Conservation (phyloP, 1,284 basidiomycete genomes). For the Ustilago esculenta region DNA sequence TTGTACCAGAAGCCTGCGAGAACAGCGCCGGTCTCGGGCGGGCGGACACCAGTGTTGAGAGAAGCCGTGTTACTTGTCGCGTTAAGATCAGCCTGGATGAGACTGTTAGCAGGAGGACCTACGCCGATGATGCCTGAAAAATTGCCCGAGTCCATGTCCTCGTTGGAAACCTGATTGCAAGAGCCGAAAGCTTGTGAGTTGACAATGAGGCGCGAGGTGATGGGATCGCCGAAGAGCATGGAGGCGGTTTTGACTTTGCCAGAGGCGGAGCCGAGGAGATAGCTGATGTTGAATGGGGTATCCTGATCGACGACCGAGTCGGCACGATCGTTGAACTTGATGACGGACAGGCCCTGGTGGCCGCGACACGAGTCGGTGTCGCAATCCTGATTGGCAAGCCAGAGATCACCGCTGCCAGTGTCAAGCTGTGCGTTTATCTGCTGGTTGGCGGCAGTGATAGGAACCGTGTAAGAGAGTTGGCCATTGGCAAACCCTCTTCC, state of each 20-base stretch:
- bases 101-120: conserved; percentile 53
- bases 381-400: conserved; percentile 56
- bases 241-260: conserved; percentile 48
- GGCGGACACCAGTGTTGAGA: conserved; percentile 26
- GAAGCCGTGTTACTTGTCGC: conserved; percentile 39
- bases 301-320: conserved; percentile 38
- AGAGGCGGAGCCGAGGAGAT: conserved; percentile 49
- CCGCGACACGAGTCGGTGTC: conserved; percentile 37
- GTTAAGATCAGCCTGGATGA: conserved; percentile 52
- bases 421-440: conserved; percentile 54
- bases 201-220: conserved; percentile 34
- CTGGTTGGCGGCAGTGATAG: conserved; percentile 48
- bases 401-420: conserved; percentile 57
- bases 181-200: conserved; percentile 55
- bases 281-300: conserved; percentile 49
- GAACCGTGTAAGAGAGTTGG: conserved; percentile 55
- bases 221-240: conserved; percentile 46
- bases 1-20: conserved; percentile 55
- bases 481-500: conserved; percentile 42
- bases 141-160: conserved; percentile 53
- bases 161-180: conserved; percentile 37
- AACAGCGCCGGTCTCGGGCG: conserved; percentile 46
- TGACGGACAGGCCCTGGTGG: conserved; percentile 34
- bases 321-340: conserved; percentile 36
- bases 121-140: conserved; percentile 57